Evolutionary conservation across 768 basidiomycete genomes (phyloP).

Genomic region (Mycena polygramma): DNA sequence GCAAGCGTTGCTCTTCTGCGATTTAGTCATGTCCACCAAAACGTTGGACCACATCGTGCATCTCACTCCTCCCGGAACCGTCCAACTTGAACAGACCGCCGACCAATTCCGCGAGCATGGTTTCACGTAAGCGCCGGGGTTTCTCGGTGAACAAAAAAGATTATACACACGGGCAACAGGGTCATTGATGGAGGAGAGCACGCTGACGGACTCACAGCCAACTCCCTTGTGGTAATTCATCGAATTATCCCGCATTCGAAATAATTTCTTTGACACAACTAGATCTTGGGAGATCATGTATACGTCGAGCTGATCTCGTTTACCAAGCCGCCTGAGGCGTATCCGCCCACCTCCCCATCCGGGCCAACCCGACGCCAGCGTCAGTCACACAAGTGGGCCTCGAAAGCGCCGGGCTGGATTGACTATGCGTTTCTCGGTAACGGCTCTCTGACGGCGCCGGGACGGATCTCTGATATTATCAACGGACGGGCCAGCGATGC

Average conservation of each 20-base stretch:
- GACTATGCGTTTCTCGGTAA: slow-evolving; percentile 76
- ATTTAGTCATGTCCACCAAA: slow-evolving; percentile 48
- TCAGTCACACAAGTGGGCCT: slow-evolving; percentile 66
- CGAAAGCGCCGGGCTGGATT: slow-evolving; percentile 72
- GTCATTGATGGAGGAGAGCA: slow-evolving; percentile 79
- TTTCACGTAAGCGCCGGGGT: slow-evolving; percentile 68
- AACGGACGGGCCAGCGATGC: slow-evolving; percentile 63
- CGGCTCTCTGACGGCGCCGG: slow-evolving; percentile 45
- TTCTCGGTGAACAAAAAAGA: too few species aligned
- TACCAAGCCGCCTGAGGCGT: slow-evolving; percentile 65
- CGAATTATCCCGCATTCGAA: not conserved
- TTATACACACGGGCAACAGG: slow-evolving; percentile 48
- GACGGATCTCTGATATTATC: slow-evolving; percentile 63
- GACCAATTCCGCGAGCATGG: slow-evolving; percentile 71
- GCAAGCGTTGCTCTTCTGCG: too few species aligned
- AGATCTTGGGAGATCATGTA: slow-evolving; percentile 68
- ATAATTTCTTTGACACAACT: not conserved
- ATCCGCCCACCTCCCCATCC: slow-evolving; percentile 64
- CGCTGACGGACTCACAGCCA: slow-evolving; percentile 71
- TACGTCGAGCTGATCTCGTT: slow-evolving; percentile 83
- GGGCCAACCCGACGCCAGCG: slow-evolving; percentile 49
- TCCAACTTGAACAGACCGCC: slow-evolving; percentile 61
- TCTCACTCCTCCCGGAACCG: slow-evolving; percentile 73
- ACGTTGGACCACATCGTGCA: slow-evolving; percentile 80
- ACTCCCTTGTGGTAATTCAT: slow-evolving; percentile 69